A percentile compares a stretch with the other conserved stretches of the same genome.
phyloP scores from a whole-genome alignment of 2,329 filamentous ascomycete species.

The Acarospora socialis region DNA sequence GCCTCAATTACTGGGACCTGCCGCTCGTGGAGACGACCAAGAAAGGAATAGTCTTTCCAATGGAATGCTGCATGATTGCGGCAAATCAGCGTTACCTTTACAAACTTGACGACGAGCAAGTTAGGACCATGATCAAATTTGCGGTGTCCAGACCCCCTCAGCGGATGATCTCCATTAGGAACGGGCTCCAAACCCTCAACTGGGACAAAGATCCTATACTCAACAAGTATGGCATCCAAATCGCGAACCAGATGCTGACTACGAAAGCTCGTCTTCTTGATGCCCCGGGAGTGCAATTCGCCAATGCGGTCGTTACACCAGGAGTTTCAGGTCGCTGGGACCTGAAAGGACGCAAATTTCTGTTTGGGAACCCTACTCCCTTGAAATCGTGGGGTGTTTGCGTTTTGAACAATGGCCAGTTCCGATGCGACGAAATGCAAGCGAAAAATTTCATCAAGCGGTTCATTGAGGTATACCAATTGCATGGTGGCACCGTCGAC shows the following conservation, averaged over 20 bases:
- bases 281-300: conserved; percentile 59
- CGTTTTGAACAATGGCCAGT: conserved; percentile 29
- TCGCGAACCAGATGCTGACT: conserved; percentile 49
- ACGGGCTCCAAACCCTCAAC: conserved; percentile 51
- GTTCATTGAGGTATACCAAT: conserved; percentile 47
- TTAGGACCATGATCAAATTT: conserved; percentile 72
- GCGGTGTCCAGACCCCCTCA: conserved; percentile 63
- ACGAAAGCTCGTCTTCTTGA: conserved; percentile 58
- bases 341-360: conserved; percentile 67
- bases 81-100: conserved; percentile 42
- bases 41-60: conserved; percentile 37
- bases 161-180: conserved; percentile 54
- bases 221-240: conserved; percentile 55
- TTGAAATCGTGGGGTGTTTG: conserved; percentile 66
- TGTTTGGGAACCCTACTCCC: conserved; percentile 44
- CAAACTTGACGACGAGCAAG: conserved; percentile 41
- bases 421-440: conserved; percentile 25
- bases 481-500: conserved; percentile 45
- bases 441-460: conserved; percentile 41
- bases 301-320: conserved; percentile 42
- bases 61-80: conserved; percentile 40
- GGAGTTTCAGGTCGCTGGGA: conserved; percentile 69
- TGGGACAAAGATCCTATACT: conserved; percentile 59
- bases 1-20: conserved; percentile 32
- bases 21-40: conserved; percentile 46